phyloP scores from a whole-genome alignment of 257 asterid species.

The Pogostemon cablin region DNA sequence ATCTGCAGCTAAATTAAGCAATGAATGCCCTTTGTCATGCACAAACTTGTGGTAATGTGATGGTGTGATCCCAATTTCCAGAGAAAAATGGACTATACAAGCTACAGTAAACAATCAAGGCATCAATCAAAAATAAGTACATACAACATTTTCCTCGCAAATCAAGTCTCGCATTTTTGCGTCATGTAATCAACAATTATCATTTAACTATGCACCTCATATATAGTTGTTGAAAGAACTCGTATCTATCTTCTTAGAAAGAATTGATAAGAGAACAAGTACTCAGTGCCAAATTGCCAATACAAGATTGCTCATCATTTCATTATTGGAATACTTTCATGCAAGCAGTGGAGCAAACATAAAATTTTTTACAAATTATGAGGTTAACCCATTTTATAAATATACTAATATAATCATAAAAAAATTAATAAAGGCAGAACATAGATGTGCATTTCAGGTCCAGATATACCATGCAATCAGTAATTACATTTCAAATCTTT shows the following conservation, averaged over 20 bases:
- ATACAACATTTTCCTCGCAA: background rate
- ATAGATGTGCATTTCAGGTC: no score
- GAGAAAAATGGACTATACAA: background rate
- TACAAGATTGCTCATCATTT: background rate
- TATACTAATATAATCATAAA: no score
- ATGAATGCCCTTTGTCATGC: no score
- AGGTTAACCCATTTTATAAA: no score
- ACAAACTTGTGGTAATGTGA: background rate
- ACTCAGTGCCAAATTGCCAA: no score
- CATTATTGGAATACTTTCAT: background rate
- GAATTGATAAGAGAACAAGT: no score
- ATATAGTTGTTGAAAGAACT: background rate
- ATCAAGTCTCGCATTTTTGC: background rate
- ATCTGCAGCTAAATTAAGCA: no score
- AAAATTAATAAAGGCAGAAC: no score
- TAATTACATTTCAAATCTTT: no score
- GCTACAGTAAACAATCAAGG: slow-evolving; percentile 9
- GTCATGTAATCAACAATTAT: slow-evolving; percentile 4
- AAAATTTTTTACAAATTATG: background rate
- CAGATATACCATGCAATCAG: no score
- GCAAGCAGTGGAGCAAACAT: background rate
- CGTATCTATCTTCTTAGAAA: background rate
- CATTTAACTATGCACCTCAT: slow-evolving; percentile 10
- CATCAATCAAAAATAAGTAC: background rate
- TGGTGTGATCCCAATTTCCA: background rate